phyloP scores from a whole-genome alignment of 441 rosid species.

The Populus trichocarpa region DNA sequence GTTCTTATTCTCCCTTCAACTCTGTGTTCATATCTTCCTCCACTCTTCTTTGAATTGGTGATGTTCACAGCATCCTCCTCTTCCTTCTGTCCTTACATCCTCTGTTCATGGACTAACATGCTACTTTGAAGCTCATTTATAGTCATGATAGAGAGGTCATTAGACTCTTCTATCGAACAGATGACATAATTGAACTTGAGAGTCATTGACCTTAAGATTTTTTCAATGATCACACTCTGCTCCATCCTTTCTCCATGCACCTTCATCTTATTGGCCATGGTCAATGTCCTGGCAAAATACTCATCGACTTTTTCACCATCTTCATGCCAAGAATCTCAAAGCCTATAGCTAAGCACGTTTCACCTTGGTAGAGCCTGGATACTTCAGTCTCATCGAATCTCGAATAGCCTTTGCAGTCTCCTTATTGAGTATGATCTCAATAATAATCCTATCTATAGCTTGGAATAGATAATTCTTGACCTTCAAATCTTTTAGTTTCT shows the following conservation, averaged over 20 bases:
- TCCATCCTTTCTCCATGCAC: neutral
- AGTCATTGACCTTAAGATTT: neutral
- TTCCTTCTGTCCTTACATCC: neutral
- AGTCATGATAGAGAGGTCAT: neutral
- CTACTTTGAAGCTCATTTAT: neutral
- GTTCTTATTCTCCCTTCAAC: no score
- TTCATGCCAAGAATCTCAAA: neutral
- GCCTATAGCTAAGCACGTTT: no score
- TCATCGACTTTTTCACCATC: neutral
- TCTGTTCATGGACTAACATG: neutral
- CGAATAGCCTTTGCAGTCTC: neutral
- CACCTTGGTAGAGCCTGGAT: neutral
- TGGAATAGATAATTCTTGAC: neutral
- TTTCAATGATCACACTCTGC: neutral
- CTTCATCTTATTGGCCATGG: neutral
- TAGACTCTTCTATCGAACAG: neutral
- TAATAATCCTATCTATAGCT: neutral
- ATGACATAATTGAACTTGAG: neutral
- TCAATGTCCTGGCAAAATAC: neutral
- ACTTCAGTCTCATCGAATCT: no score
- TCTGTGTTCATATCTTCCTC: neutral
- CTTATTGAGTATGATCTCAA: neutral
- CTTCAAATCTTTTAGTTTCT: neutral
- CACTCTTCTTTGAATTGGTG: neutral
- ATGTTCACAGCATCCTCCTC: neutral